Percentiles rank a stretch among this genome's conserved stretches.
Conservation (phyloP, 1,139 yeast species). For the Debaryomycetaceae sp. region DNA sequence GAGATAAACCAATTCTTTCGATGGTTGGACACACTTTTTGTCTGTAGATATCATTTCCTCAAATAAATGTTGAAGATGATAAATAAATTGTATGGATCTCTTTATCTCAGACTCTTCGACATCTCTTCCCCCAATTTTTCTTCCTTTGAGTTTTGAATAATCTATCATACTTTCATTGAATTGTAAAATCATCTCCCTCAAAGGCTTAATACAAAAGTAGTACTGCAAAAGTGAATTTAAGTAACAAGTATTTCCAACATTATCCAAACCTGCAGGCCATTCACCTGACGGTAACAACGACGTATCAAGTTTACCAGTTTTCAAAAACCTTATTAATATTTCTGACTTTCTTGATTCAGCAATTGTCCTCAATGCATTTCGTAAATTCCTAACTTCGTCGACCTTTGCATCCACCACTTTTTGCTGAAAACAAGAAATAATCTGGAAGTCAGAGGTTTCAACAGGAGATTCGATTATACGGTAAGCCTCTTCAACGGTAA, state of each 20-base stretch:
- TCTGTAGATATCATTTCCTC: conserved; percentile 63
- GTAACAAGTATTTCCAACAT: conserved; percentile 94
- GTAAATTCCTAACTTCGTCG: conserved; percentile 43
- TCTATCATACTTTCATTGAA: conserved; percentile 41
- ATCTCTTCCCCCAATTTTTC: conserved; percentile 83
- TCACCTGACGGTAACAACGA: conserved; percentile 57
- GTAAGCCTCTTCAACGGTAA: neutral
- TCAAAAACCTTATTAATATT: conserved; percentile 49
- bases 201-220: conserved; percentile 80
- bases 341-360: conserved; percentile 50
- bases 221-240: conserved; percentile 86
- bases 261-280: conserved; percentile 89
- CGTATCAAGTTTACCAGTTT: conserved; percentile 60
- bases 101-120: conserved; percentile 72
- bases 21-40: conserved; percentile 71
- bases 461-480: neutral
- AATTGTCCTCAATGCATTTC: conserved; percentile 49
- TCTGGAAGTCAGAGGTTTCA: conserved; percentile 48
- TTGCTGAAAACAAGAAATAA: conserved; percentile 53
- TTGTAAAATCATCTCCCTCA: conserved; percentile 61
- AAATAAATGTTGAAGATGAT: conserved; percentile 67
- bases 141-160: conserved; percentile 15
- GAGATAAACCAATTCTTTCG: conserved; percentile 79
- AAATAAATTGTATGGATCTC: conserved; percentile 78
- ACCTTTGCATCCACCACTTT: conserved; percentile 18